Conservation (phyloP, 306 rosid genomes). For the cucumber (Cucumis sativus) region Cucumber_9930_V3 NC_026658.2:14336001-14336500, state of each 20-base stretch:
- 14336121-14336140: conserved; percentile 30
- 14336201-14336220: conserved; percentile 52
- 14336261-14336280: conserved; percentile 63
- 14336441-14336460: conserved; percentile 66
- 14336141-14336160: conserved; percentile 73
- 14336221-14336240: conserved; percentile 38
- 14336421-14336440: conserved; percentile 46
- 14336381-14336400: conserved; percentile 82
- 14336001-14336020: conserved; percentile 57
- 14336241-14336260: conserved; percentile 44
- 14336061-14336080: conserved; percentile 56
- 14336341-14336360: conserved; percentile 43
- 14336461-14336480: conserved; percentile 76
- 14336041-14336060: conserved; percentile 33
- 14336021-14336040: conserved; percentile 52
- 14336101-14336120: conserved; percentile 38
- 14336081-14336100: conserved; percentile 82
- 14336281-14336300: conserved; percentile 69
- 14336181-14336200: conserved; percentile 55
- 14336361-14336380: conserved; percentile 71
- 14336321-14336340: conserved; percentile 59
- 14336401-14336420: conserved; percentile 56
- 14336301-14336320: conserved; percentile 44
- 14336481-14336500: conserved; percentile 64
- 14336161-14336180: conserved; percentile 73